These are phyloP conservation scores for Naganishia liquefaciens DNA, from an alignment of 1,284 basidiomycete genomes.

Conservation along the genomic window DNA sequence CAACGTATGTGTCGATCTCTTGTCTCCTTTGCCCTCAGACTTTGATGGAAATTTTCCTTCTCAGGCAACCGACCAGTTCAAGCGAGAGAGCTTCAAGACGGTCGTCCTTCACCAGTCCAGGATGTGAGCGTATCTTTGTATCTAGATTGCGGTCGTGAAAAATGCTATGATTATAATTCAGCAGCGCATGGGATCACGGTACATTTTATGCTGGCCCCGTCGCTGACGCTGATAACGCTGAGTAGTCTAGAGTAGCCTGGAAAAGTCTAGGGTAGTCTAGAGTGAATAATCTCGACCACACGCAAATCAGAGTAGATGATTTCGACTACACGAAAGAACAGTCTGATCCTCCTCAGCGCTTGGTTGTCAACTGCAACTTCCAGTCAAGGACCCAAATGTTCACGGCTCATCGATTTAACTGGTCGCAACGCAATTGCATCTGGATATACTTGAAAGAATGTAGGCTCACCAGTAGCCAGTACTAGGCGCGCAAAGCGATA, in stretches of 20 bases:
- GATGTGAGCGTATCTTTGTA: slow-evolving; percentile 10
- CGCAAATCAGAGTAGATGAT: no score
- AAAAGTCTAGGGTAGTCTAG: no score
- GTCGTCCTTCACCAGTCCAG: slow-evolving; percentile 48
- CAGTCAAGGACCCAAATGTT: no score
- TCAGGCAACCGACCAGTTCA: slow-evolving; percentile 47
- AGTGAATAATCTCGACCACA: no score
- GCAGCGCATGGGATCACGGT: no score
- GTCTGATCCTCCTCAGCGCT: no score
- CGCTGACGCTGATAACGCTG: no score
- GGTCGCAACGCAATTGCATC: slow-evolving; percentile 1
- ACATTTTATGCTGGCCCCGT: no score
- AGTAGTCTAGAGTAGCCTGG: no score
- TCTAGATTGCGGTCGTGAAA: neutral
- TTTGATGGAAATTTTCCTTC: neutral
- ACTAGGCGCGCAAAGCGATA: slow-evolving; percentile 16
- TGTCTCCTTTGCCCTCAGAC: neutral
- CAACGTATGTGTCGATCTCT: slow-evolving; percentile 33
- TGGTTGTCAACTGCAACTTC: no score
- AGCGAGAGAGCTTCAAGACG: slow-evolving; percentile 48
- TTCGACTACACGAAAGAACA: no score
- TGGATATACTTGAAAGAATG: slow-evolving; percentile 10
- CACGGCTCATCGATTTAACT: no score
- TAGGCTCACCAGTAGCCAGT: slow-evolving; percentile 24
- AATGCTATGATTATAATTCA: neutral